Evolutionary conservation across 116 monocot genomes (phyloP).

Genomic region (Phalaenopsis hybrid): DNA sequence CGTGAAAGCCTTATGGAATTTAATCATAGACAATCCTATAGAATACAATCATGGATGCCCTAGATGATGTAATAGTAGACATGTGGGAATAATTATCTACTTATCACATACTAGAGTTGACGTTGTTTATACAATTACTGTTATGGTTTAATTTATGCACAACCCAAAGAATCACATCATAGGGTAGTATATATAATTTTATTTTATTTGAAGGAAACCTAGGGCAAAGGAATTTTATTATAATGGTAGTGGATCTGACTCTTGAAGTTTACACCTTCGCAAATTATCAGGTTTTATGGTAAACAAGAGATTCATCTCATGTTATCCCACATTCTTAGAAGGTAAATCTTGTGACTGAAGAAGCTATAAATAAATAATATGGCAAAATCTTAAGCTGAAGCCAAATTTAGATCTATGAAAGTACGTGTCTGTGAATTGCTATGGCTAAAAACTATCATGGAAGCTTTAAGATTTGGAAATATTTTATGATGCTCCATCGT

Average conservation of each 20-base stretch:
- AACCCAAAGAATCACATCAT: too few relatives aligned
- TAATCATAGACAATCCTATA: too few relatives aligned
- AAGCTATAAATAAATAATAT: background rate
- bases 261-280: background rate
- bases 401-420: background rate
- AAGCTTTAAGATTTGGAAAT: background rate
- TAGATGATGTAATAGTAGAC: too few relatives aligned
- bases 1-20: too few relatives aligned
- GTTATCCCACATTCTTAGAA: background rate
- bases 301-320: background rate
- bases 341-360: background rate
- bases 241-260: too few relatives aligned
- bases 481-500: too few relatives aligned
- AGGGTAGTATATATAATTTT: too few relatives aligned
- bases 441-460: background rate
- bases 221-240: too few relatives aligned
- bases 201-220: too few relatives aligned
- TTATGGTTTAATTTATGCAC: background rate
- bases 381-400: background rate
- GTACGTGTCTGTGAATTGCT: background rate
- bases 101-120: background rate
- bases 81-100: background rate
- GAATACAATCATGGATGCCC: too few relatives aligned
- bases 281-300: background rate
- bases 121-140: background rate